Base-by-base conservation (phyloP, 495 filamentous ascomycete species). In the Hypoxylon intermedium region DNA sequence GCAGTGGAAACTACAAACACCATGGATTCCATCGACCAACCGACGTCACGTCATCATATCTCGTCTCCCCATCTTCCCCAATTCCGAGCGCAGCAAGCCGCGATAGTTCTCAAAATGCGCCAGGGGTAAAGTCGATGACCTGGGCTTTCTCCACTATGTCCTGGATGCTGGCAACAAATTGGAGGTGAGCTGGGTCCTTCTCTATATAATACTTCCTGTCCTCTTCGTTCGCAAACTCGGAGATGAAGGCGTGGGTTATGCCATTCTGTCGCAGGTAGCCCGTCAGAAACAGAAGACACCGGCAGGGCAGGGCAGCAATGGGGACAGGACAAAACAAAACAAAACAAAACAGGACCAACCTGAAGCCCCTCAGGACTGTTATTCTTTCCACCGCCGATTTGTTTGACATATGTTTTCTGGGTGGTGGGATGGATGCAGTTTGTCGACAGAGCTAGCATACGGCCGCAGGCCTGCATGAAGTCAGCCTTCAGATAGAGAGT, bases 341-440 rank as follows among this genome's bases (percentile, higher is more conserved):
- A 38, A 18, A 52, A 59, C 31, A 7, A 7, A 55, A 28, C 6
- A 16, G 31, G 41, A 18, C 12, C 21, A 37, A 88, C 86, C 72
- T 87, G 83, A 18, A 76, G 69, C 9, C 83, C 85, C 67, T 89
- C 87, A 0, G 74, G 71, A 19, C 83, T 89, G 60, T 85, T 87
- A 52, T 91, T 82, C 36, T 66, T 70, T 0, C 88, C 87, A 2
- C 85, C 88, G 0, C 77, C 78, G 9, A 75, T 65, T 2, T 79
- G 72, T 51, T 80, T 79, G 51, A 91, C 77, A 56, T 89, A 90
- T 1, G 77, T 79, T 47, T 77, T 69, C 20, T 82, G 67, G 5
- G 79, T 74, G 6, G 67, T 75, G 9, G 82, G 82, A 51, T 83
- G 80, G 7, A 79, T 16, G 72, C 82, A 84, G 11, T 74, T 74